Base-by-base conservation (phyloP, 345 rosid species). In the Pseudoturritis turrita region DNA sequence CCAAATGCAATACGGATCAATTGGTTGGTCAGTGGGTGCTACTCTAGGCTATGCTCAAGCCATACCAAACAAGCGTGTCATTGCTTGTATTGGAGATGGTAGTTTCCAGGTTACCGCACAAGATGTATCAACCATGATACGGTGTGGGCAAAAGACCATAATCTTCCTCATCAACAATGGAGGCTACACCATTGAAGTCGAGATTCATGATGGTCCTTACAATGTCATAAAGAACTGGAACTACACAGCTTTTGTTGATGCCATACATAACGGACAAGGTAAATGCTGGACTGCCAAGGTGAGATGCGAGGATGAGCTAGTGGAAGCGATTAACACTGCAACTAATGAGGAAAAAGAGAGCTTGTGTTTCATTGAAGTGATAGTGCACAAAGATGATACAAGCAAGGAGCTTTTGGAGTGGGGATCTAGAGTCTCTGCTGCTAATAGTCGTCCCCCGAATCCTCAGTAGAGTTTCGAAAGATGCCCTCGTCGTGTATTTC, bases 101-200 rank as follows among this genome's bases (percentile, higher is more conserved):
- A 88, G 93, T 67, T 88, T 86, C 74, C 90, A 86, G 85, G 80
- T 84, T 51, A 82, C 90, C 0, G 86, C 90, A 4, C 94, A 88
- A 78, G 90, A 88, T 46, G 80, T 86, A 29, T 86, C 94, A 1
- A 88, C 89, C 3, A 86, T 86, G 90, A 49, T 88, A 37, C 63
- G 85, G 36, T 80, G 79, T 12, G 82, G 74, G 26, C 89, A 84
- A 9, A 88, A 77, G 71, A 84, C 64, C 2, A 83, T 88, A 49
- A 78, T 88, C 36, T 88, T 88, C 81, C 80, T 86, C 36, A 80
- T 88, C 12, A 88, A 88, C 81, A 88, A 88, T 7, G 93, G 89
- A 9, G 93, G 93, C 3, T 88, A 86, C 72, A 83, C 89, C 4
- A 86, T 79, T 28, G 90, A 88, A 41, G 89, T 81, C 2, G 86